Percentiles rank a stretch among this genome's conserved stretches.
These are phyloP conservation scores for Hypoxylon fuscum DNA, from an alignment of 495 filamentous ascomycete species.

Conservation along the genomic window DNA sequence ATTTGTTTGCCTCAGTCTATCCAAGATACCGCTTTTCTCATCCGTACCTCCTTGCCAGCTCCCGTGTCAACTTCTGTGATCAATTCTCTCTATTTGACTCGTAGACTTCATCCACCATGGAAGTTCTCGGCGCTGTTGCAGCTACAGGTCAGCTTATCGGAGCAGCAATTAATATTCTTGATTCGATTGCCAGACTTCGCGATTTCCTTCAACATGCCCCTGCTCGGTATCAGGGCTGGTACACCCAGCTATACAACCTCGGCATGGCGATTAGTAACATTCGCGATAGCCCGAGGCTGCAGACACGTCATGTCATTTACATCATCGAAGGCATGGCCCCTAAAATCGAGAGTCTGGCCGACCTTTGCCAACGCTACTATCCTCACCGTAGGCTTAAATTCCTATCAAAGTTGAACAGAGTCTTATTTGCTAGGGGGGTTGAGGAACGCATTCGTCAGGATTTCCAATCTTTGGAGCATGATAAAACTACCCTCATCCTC, in stretches of 20 bases:
- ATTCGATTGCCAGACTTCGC: constrained; percentile 5
- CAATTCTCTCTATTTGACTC: no score
- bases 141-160: constrained; percentile 13
- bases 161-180: neutral
- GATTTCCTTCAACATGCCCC: constrained; percentile 21
- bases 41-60: no score
- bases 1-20: no score
- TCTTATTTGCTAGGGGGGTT: neutral
- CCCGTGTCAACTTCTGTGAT: no score
- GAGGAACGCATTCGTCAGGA: constrained; percentile 3
- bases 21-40: no score
- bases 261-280: neutral
- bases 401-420: neutral
- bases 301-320: neutral
- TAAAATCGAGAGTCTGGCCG: neutral
- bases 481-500: constrained; percentile 19
- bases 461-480: constrained; percentile 9
- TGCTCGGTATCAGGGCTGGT: constrained; percentile 2
- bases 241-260: neutral
- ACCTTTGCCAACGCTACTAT: neutral
- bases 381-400: neutral
- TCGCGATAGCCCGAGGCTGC: neutral
- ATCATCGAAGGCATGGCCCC: constrained; percentile 9
- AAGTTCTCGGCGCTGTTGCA: constrained; percentile 10
- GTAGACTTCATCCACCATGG: no score